Base-by-base conservation (phyloP, 1,284 basidiomycete genomes). In the Papiliotrema nemorosa region DNA sequence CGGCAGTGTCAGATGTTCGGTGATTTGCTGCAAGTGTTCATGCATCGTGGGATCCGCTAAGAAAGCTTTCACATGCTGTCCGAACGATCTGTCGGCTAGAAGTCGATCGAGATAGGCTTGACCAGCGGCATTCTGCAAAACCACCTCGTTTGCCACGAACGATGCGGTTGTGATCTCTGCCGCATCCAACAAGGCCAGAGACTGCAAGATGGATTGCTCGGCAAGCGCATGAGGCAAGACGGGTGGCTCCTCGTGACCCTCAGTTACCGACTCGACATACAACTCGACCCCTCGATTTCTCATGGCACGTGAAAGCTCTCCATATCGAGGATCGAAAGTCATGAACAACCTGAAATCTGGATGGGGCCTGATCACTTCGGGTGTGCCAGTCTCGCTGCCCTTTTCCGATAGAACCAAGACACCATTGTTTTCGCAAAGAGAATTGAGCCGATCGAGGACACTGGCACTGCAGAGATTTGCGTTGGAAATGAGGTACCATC, bases 241-340 rank as follows among this genome's bases (percentile, higher is more conserved):
- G n/a, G n/a, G n/a, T n/a, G n/a, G n/a, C n/a, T n/a, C n/a, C n/a
- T n/a, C n/a, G n/a, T n/a, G n/a, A n/a, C n/a, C n/a, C n/a, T n/a
- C n/a, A n/a, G n/a, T n/a, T n/a, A n/a, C n/a, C n/a, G n/a, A n/a
- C 21, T 60, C 60, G 20, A 70, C 57, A 31, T 52, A 81, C 33
- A 98, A 81, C 72, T 99, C 96, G 37, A 97, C 80, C 31, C 94
- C 96, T 59, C 96, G 85, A 72, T 99, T 99, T 36, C 96, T 84
- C 96, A 99, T 99, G 1, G 96, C 96, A 34, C 96, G 81, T 6
- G 94, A 97, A 10, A 99, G 78, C 74, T 99, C 96, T 43, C 96
- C 97, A 59, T 87, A 81, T 54, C 85, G 83, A 20, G 91, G 87
- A 67, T 99, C 90, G 51, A 96, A 84, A 4, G 86, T 84, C 91